Conservation (phyloP, 805 yeast species). For the Yamadazyma sp. region DNA sequence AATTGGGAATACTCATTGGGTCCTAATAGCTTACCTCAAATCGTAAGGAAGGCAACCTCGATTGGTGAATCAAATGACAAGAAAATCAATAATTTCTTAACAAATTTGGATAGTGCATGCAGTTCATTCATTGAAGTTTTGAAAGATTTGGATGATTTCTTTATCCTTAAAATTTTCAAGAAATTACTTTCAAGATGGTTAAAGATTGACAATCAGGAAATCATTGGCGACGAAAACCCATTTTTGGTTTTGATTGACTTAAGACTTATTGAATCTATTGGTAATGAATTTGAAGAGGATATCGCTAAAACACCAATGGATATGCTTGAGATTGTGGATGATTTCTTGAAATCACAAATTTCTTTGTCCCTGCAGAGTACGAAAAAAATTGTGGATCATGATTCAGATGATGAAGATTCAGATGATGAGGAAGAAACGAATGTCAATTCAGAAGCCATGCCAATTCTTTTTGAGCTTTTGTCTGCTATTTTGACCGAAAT, state of each 20-base stretch:
- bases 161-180: conserved; percentile 48
- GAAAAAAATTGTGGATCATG: conserved; percentile 1
- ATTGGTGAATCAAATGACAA: conserved; percentile 16
- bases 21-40: conserved; percentile 35
- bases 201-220: conserved; percentile 7
- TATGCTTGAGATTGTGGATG: conserved; percentile 41
- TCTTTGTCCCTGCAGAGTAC: neutral
- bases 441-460: conserved; percentile 16
- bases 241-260: conserved; percentile 55
- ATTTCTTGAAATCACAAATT: conserved; percentile 13
- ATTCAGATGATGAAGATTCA: conserved; percentile 25
- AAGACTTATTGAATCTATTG: conserved; percentile 60
- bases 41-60: conserved; percentile 11
- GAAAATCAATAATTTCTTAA: conserved; percentile 26
- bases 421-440: conserved; percentile 23
- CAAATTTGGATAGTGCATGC: conserved; percentile 25
- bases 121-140: conserved; percentile 40
- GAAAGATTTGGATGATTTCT: conserved; percentile 45
- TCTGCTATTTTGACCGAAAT: conserved; percentile 35
- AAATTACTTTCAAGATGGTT: conserved; percentile 62
- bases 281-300: conserved; percentile 54
- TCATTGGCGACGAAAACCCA: conserved; percentile 41
- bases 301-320: conserved; percentile 56
- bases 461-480: conserved; percentile 32
- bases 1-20: conserved; percentile 44